Conservation (phyloP, 2,329 filamentous ascomycete genomes). For the Byssoonygena ceratinophila region DNA sequence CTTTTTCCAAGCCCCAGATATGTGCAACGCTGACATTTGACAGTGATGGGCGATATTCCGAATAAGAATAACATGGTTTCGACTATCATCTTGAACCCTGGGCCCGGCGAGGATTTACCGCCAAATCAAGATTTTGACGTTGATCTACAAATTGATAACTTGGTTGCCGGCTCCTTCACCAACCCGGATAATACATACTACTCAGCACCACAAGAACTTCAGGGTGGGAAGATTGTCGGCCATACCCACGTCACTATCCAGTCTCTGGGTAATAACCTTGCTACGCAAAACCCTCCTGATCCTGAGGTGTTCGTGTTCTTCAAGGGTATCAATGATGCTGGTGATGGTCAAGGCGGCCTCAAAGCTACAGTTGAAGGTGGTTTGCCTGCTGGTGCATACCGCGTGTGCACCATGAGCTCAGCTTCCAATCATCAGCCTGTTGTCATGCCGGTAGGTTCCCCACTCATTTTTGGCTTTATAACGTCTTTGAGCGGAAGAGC, state of each 20-base stretch:
- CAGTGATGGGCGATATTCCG: slow-evolving; percentile 49
- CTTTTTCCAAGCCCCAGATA: neutral
- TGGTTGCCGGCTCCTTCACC: slow-evolving; percentile 45
- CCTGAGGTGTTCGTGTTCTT: slow-evolving; percentile 45
- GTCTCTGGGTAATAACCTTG: slow-evolving; percentile 32
- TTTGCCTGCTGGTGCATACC: slow-evolving; percentile 41
- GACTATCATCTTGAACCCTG: slow-evolving; percentile 42
- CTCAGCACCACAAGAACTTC: slow-evolving; percentile 43
- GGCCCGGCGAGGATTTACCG: slow-evolving; percentile 32
- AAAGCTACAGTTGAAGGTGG: slow-evolving; percentile 38
- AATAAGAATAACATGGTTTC: slow-evolving; percentile 44
- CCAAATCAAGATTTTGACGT: slow-evolving; percentile 40
- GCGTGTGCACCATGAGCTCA: slow-evolving; percentile 44
- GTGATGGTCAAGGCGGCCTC: slow-evolving; percentile 40
- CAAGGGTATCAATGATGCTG: slow-evolving; percentile 48
- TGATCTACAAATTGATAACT: slow-evolving; percentile 39
- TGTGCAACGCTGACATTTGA: neutral
- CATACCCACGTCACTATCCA: slow-evolving; percentile 43
- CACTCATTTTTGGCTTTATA: neutral
- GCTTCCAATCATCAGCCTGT: slow-evolving; percentile 48
- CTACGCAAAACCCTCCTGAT: slow-evolving; percentile 29
- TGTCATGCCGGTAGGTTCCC: slow-evolving; percentile 39
- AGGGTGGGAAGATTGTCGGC: slow-evolving; percentile 31
- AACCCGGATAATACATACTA: slow-evolving; percentile 48
- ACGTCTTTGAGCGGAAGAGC: neutral